Conservation (phyloP, 345 rosid genomes). For the Eucalyptus sp. region DNA sequence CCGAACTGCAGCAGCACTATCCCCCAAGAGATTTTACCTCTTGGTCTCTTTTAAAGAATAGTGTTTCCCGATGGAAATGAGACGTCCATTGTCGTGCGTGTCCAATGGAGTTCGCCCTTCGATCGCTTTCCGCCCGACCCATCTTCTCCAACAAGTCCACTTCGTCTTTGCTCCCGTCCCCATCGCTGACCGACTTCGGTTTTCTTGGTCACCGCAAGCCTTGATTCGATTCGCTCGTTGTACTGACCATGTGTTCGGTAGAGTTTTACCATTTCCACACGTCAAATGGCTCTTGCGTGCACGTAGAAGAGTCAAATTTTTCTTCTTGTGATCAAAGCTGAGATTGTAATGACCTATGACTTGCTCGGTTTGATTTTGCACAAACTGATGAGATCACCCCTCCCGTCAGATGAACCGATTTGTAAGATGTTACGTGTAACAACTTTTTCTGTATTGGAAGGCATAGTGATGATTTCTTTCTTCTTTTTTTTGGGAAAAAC, state of each 20-base stretch:
- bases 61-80: not conserved
- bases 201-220: not conserved
- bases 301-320: not conserved
- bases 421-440: not conserved
- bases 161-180: not conserved
- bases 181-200: not conserved
- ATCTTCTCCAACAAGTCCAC: not conserved
- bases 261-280: not conserved
- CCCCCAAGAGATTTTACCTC: not conserved
- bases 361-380: not conserved
- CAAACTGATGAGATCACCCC: not conserved
- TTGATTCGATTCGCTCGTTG: too few relatives aligned
- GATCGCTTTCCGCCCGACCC: not conserved
- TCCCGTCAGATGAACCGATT: not conserved
- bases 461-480: too few relatives aligned
- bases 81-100: not conserved
- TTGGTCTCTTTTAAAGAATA: not conserved
- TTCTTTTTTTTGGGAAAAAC: not conserved
- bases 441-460: not conserved
- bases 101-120: not conserved
- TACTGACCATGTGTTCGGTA: not conserved
- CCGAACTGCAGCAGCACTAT: not conserved
- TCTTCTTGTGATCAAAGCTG: not conserved
- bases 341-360: not conserved
- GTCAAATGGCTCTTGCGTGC: not conserved